Base-by-base conservation (phyloP, 2,329 filamentous ascomycete species). In the Pyrenochaeta sp. region DNA sequence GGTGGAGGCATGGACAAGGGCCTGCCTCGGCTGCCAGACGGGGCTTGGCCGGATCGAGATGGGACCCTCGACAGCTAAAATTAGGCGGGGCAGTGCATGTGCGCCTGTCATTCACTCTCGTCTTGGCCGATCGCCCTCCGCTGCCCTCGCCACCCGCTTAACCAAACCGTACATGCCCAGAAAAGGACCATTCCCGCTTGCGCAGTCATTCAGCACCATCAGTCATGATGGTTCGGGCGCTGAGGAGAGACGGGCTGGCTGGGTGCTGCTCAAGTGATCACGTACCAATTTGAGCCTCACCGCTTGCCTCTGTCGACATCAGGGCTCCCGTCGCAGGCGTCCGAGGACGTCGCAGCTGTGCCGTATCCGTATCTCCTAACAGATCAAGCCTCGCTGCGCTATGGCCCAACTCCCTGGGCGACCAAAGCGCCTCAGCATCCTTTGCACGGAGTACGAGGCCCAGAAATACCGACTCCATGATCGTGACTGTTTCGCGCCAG, bases 1-100 rank as follows among this genome's bases (percentile, higher is more conserved):
- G 31, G 19, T 23, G 31, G 19, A 22, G 31, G 37, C 32, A 22
- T 32, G 28, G 29, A 42, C 48, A 52, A 39, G 53, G 53, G 43
- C 31, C 20, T 34, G 48, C 48, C 51, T 58, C 50, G 49, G 50
- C 34, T 55, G 34, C 47, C 23, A 23, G 7, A 19, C 21, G 17
- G 14, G 19, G 29, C 20, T 48, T 43, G 41, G 24, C 35, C 13
- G 20, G 24, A 43, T 34, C 31, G 45, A 26, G 27, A 35, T 57
- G 55, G 55, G 36, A 48, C 20, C 39, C 20, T 37, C 15, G 13
- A 29, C 19, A n/a, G 42, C 60, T 60, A 65, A 59, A 62, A 55
- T 58, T 66, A 66, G 61, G 47, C 21, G 58, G 55, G 60, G 61
- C 61, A 58, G 60, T 66, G 58, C 59, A 55, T 44, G 39, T 41